These are phyloP conservation scores for Polychytrium aggregatum DNA, from an alignment of 192 early-diverging fungal genomes.

Conservation along the genomic window DNA sequence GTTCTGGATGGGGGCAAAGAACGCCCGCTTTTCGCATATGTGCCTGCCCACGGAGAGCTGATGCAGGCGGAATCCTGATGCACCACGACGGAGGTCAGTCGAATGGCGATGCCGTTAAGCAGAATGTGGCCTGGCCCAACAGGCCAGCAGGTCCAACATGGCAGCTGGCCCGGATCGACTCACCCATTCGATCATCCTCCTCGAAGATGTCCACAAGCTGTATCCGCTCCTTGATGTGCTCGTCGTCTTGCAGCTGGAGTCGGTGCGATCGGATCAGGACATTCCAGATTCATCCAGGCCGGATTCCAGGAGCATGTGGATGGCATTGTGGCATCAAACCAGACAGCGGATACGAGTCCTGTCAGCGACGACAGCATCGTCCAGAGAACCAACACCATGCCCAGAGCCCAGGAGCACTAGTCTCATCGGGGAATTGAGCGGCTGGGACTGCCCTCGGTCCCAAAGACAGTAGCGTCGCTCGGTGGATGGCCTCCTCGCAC, in stretches of 20 bases:
- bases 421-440: too few relatives aligned
- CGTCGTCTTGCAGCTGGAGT: conserved; percentile 1
- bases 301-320: conserved; percentile 1
- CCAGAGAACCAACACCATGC: too few relatives aligned
- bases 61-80: conserved; percentile 47
- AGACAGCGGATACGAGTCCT: background rate
- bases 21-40: conserved; percentile 43
- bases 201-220: background rate
- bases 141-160: background rate
- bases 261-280: background rate
- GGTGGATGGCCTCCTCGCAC: conserved; percentile 18
- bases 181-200: conserved; percentile 1
- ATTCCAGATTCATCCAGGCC: background rate
- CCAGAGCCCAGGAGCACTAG: too few relatives aligned
- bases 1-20: conserved; percentile 61
- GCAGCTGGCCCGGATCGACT: background rate
- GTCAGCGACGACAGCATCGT: conserved; percentile 6
- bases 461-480: too few relatives aligned
- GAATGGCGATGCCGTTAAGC: conserved; percentile 3
- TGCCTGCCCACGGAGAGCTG: conserved; percentile 65
- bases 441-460: too few relatives aligned
- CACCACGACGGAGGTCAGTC: too few relatives aligned
- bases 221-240: conserved; percentile 11
- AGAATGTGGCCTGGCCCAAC: conserved; percentile 4
- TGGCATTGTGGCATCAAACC: background rate